These are phyloP conservation scores for Chionographis japonica DNA, from an alignment of 106 monocot genomes.

Conservation along the genomic window DNA sequence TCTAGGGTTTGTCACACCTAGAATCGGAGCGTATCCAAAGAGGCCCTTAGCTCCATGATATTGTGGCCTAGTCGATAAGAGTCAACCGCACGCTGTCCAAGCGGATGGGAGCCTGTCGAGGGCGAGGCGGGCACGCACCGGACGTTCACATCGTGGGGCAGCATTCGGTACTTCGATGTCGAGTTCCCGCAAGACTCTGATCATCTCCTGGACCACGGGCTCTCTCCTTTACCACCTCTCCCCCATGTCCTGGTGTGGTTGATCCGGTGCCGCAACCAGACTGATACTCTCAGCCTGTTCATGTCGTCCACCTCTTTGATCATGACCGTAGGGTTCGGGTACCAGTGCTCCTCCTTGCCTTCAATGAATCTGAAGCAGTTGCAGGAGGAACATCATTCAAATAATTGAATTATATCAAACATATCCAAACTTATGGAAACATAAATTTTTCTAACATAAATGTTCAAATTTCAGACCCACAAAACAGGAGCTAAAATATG, in stretches of 20 bases:
- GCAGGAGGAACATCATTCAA: not conserved
- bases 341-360: constrained; percentile 74
- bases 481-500: too few species aligned
- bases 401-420: not conserved
- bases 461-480: not conserved
- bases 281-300: constrained; percentile 67
- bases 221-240: constrained; percentile 60
- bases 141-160: constrained; percentile 73
- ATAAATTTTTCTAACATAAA: not conserved
- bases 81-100: constrained; percentile 45
- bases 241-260: constrained; percentile 89
- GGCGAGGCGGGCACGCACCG: constrained; percentile 45
- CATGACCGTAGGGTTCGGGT: constrained; percentile 48
- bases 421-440: not conserved
- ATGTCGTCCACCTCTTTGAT: constrained; percentile 82
- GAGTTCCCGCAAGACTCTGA: constrained; percentile 57
- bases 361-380: constrained; percentile 62
- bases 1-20: too few species aligned
- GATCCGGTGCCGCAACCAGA: constrained; percentile 74
- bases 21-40: too few species aligned
- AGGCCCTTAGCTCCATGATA: too few species aligned
- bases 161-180: constrained; percentile 83
- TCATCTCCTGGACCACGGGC: constrained; percentile 71
- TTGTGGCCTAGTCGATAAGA: too few species aligned
- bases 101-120: constrained; percentile 57